Evolutionary conservation across 2,329 filamentous ascomycete species (phyloP), one percentile per base, ranked within the genome.

Genomic region (Monilinia laxa): DNA sequence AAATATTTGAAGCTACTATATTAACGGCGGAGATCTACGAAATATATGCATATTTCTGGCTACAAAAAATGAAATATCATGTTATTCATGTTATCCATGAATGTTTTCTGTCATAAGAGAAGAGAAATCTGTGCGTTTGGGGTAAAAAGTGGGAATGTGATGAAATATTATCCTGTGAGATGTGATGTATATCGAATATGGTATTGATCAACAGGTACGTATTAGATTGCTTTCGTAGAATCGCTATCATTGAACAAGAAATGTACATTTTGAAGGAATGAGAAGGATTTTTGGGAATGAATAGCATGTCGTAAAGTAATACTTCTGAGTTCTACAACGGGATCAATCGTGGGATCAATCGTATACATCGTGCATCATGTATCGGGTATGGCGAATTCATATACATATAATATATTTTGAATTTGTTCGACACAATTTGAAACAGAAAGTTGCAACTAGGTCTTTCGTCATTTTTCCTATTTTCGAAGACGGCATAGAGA

Each of bases 111-210:
- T 49, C 31, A 52, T 62, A 42, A 42, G 31, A 35, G 31, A 35
- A 35, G 25, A 25, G 47, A 25, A 58, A 64, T 40, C 53, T 53
- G 62, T 64, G 62, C n/a, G 28, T 47, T 25, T 54, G 45, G 47
- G n/a, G 40, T 28, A 16, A 49, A 60, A 60, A 49, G 42, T 49
- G 52, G 62, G 31, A 16, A 59, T 65, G 54, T 65, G 63, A 65
- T 58, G 54, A 59, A n/a, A 56, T 38, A 38, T 57, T 31, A 42
- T 47, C 16, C 42, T 20, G 23, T 38, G 47, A 23, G 52, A 54
- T 54, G 52, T 35, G 47, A 23, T 23, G 20, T n/a, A 38, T 35
- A 49, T 59, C 1, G 14, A 59, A 35, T 31, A n/a, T n/a, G 3
- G 42, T 49, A 12, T 49, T 57, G 62, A 57, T 64, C 51, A 57